These are phyloP conservation scores for Isatis tinctoria DNA, from an alignment of 345 rosid species.

Conservation along the genomic window DNA sequence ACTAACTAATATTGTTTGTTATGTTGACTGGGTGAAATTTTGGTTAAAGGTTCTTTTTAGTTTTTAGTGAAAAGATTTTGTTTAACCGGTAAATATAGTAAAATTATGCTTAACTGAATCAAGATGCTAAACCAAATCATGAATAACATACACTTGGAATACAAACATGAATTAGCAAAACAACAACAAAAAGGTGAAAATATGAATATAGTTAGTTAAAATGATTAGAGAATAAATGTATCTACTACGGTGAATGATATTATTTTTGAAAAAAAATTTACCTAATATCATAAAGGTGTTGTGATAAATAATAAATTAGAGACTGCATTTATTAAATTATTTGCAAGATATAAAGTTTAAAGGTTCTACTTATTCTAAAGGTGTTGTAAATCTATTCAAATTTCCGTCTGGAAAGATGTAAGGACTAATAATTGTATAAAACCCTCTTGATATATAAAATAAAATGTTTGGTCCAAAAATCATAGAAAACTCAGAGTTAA, in stretches of 20 bases:
- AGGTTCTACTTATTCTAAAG: not conserved
- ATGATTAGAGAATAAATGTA: not conserved
- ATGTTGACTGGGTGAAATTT: not conserved
- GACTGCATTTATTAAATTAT: too few species aligned
- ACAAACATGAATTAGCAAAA: not conserved
- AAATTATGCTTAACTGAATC: not conserved
- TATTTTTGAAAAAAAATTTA: too few species aligned
- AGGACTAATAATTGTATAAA: slow-evolving; percentile 3
- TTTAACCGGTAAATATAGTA: not conserved
- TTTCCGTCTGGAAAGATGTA: slow-evolving; percentile 20
- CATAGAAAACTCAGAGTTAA: slow-evolving; percentile 4
- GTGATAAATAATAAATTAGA: too few species aligned
- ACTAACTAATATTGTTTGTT: not conserved
- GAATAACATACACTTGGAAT: not conserved
- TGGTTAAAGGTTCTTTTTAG: not conserved
- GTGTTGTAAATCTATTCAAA: not conserved
- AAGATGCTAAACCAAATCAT: not conserved
- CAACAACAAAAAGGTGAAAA: too few species aligned
- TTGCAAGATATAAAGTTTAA: not conserved
- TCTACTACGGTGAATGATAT: not conserved
- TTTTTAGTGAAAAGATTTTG: not conserved
- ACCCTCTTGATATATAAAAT: not conserved
- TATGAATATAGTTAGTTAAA: not conserved
- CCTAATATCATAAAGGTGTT: too few species aligned
- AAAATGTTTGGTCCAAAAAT: not conserved